Base-by-base conservation (phyloP, 1,284 basidiomycete genomes). In the Pascua sp. region DNA sequence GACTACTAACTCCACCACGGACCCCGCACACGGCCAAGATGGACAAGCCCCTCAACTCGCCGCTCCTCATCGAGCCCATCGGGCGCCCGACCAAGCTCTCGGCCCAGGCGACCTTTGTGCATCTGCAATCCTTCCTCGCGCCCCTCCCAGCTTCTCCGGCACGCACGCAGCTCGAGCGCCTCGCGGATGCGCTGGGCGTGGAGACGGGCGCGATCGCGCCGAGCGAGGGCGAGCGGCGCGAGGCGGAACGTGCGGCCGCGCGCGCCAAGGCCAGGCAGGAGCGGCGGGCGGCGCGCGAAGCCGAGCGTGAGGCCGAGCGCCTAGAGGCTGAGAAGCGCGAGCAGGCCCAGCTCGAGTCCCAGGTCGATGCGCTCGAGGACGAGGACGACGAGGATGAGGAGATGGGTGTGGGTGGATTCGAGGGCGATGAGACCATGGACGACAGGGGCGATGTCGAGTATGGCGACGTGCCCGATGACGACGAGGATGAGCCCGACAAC, bases 151-250 rank as follows among this genome's bases (percentile, higher is more conserved):
- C 65, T 12, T 67, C 66, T 10, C 66, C 72, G 8, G 58, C 66
- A 12, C 68, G 69, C 17, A 76, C 74, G 3, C 76, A 77, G 55
- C 66, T 77, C 18, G 74, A 76, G 55, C 63, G 76, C 13, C 64
- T 77, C 32, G 64, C 68, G 15, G 76, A 77, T 57, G 72, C 75
- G 4, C 61, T 77, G 13, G 76, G 76, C 11, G 75, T 77, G 1
- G 71, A 75, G 47, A 63, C 65, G 4, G 75, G 75, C 8, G 55
- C 62, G 4, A 71, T 77, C 10, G 63, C 54, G 7, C 67, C 67
- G 12, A 56, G 59, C n/a, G 72, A 75, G 53, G 67, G 62, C 8
- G 67, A 73, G 49, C 47, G 63, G 43, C 53, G 72, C 13, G 70
- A 72, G 54, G 63, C 63, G 5, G 61, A 67, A 56, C 64, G 70